Percentiles rank a stretch among this genome's conserved stretches.
Evolutionary conservation across 371 early-diverging fungal genomes (phyloP).

Genomic region (Mucor lusitanicus): DNA sequence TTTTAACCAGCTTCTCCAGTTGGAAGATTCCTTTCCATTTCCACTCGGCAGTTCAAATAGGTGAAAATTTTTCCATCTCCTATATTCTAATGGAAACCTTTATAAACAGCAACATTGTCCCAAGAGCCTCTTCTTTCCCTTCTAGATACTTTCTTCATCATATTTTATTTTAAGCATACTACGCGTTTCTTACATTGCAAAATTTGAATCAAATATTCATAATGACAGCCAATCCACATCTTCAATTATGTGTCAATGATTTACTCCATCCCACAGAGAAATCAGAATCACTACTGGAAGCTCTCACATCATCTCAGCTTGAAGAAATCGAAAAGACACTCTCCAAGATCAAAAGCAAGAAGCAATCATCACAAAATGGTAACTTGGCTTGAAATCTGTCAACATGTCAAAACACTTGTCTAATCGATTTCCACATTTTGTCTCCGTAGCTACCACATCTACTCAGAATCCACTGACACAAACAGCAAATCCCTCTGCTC

Average conservation of each 20-base stretch:
- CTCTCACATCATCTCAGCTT: slow-evolving; percentile 28
- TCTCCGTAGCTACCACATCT: neutral
- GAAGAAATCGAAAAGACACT: slow-evolving; percentile 32
- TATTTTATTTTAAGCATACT: neutral
- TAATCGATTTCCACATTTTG: neutral
- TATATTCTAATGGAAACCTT: neutral
- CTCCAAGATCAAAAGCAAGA: slow-evolving; percentile 24
- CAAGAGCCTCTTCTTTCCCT: neutral
- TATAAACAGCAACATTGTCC: neutral
- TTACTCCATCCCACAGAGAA: slow-evolving; percentile 34
- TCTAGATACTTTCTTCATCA: neutral
- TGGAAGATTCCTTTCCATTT: neutral
- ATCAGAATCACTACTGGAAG: slow-evolving; percentile 27
- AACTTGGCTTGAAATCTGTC: neutral
- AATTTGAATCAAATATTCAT: neutral
- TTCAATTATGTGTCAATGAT: slow-evolving; percentile 32
- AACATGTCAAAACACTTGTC: slow-evolving; percentile 11
- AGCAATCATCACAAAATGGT: slow-evolving; percentile 17
- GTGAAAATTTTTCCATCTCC: slow-evolving; percentile 17
- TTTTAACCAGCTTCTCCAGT: neutral
- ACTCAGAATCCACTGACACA: slow-evolving; percentile 9
- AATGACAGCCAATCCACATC: slow-evolving; percentile 14
- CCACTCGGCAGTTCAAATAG: slow-evolving; percentile 9
- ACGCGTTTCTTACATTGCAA: slow-evolving; percentile 3
- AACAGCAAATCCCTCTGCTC: slow-evolving; percentile 7